Percentiles rank a stretch among this genome's conserved stretches.
phyloP scores from a whole-genome alignment of 31 red algal genomes.

The Asparagopsis taxiformis region DNA sequence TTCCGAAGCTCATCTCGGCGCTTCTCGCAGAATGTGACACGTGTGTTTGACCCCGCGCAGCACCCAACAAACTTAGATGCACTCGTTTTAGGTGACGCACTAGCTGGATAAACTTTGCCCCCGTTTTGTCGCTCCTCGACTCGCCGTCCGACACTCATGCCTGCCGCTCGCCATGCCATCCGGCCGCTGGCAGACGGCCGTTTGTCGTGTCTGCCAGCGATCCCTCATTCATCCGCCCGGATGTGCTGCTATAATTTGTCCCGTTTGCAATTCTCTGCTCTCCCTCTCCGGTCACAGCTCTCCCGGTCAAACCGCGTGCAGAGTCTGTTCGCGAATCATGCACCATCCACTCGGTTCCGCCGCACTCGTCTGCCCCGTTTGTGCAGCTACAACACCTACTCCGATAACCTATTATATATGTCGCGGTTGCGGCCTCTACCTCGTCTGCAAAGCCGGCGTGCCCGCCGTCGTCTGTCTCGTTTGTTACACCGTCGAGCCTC shows the following conservation, averaged over 20 bases:
- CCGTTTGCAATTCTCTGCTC: conserved; percentile 3
- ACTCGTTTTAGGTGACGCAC: no score
- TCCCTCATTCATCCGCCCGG: conserved; percentile 7
- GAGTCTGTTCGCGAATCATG: conserved; percentile 7
- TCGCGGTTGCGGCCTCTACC: conserved; percentile 9
- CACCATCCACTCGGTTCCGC: conserved; percentile 3
- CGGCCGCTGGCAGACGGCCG: neutral
- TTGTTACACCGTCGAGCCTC: conserved; percentile 1
- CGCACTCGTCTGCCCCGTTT: conserved; percentile 4
- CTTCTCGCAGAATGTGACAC: no score
- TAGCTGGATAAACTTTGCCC: no score
- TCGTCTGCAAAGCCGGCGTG: neutral
- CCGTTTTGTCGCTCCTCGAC: no score
- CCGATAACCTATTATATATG: neutral
- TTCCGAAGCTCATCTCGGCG: no score
- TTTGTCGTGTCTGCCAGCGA: neutral
- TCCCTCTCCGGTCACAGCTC: conserved; percentile 1
- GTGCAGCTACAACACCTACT: conserved; percentile 6
- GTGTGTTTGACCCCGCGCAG: no score
- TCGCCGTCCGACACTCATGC: neutral
- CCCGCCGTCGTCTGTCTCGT: conserved; percentile 3
- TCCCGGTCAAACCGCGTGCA: neutral
- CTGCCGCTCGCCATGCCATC: neutral
- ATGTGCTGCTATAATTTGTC: neutral
- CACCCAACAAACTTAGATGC: no score